Evolutionary conservation across 176 grass and related monocot genomes (phyloP), one percentile per base, ranked within the genome.

Genomic region (Neostapfia colusana): DNA sequence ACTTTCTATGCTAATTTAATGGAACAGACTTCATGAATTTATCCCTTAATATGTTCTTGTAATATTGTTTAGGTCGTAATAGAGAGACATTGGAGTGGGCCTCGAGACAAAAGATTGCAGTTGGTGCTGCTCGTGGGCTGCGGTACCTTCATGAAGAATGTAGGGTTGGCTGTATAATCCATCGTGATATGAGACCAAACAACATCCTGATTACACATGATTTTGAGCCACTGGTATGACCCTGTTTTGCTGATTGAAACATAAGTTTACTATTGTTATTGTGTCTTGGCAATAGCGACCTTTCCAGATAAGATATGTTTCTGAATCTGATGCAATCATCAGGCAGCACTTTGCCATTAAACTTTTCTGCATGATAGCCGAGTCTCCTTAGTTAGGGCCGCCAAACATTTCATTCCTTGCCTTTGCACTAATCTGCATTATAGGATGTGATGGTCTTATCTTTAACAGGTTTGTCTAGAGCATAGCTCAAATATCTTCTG

Each of bases 171-270:
- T 99, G 96, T 77, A 99, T 99, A 72, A 93, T 99, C 70, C 96
- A 99, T 80, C 87, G 96, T 10, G 96, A 99, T 63, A 93, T 99
- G 96, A 85, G 96, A 27, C 96, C 96, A 70, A 99, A 99, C 23
- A 99, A 99, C 82, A 99, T 99, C 44, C 96, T 99, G 72, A 85
- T 99, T 39, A 99, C 96, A 37, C 96, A 99, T 95, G 96, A 99
- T 95, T 99, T 95, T 26, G 96, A 99, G 78, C 96, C 96, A 65
- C 80, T 99, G 92, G 96, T 99, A 99, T 23, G 78, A 31, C 42
- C 40, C n/a, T 73, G 12, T 63, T 66, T 40, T 15, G 5, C 67
- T 27, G 44, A 70, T 75, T 79, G 38, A 28, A 38, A 9, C 63
- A 11, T 76, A 69, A 63, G 38, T 56, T 61, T 20, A 38, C 28